A percentile compares a stretch with the other conserved stretches of the same genome.
Conservation (phyloP, 2,329 filamentous ascomycete genomes). For the Calonectria multiphialidica region DNA sequence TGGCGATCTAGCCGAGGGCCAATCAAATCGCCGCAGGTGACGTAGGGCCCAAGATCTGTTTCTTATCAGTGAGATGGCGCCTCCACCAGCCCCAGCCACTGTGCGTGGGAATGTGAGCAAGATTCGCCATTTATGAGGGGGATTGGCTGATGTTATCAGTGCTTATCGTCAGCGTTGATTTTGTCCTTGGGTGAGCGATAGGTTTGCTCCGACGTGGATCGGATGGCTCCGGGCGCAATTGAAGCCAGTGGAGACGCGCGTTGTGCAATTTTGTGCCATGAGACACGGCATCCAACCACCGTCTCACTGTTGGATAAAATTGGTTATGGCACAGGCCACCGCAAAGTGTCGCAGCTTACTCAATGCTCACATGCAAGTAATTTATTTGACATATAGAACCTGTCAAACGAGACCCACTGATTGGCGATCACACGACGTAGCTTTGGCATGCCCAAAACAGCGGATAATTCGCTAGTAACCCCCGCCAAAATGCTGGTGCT, state of each 20-base stretch:
- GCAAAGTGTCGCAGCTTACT: background rate
- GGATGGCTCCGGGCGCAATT: conserved; percentile 9
- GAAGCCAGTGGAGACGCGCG: no score
- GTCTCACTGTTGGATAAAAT: background rate
- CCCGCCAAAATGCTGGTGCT: background rate
- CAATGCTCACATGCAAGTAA: background rate
- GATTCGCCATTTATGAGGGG: background rate
- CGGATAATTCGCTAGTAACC: background rate
- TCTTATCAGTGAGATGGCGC: conserved; percentile 16
- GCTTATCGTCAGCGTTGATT: background rate
- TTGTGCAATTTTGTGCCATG: background rate
- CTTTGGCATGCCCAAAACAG: background rate
- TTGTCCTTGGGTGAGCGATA: background rate
- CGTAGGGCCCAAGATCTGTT: background rate
- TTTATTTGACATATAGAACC: background rate
- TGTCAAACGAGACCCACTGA: background rate
- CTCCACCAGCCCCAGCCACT: background rate
- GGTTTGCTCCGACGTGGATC: conserved; percentile 11
- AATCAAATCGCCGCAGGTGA: background rate
- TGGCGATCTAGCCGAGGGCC: background rate
- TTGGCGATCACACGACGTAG: background rate
- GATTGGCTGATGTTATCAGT: background rate
- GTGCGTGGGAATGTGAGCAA: background rate
- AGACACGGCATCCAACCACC: background rate
- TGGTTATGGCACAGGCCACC: background rate